A percentile compares a stretch with the other conserved stretches of the same genome.
Evolutionary conservation across 2,329 filamentous ascomycete species (phyloP).

Genomic region (Plenodomus biglobosus): DNA sequence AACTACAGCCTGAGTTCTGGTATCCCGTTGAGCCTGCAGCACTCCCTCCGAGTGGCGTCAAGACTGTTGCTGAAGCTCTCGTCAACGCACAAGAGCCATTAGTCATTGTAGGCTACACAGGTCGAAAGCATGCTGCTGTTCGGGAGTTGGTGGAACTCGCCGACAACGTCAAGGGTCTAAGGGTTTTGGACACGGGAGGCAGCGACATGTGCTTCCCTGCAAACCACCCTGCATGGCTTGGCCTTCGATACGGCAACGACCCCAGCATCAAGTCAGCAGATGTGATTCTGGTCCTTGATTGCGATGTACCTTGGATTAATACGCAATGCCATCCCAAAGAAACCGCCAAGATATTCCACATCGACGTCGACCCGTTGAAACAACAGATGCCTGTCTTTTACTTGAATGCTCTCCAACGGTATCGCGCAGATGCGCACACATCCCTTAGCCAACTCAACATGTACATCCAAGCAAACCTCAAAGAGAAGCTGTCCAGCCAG

Average conservation of each 20-base stretch:
- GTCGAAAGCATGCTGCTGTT: constrained; percentile 66
- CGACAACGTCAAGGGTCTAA: constrained; percentile 65
- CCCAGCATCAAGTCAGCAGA: constrained; percentile 75
- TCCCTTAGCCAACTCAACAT: constrained; percentile 69
- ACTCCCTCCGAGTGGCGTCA: constrained; percentile 57
- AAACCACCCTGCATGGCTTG: constrained; percentile 58
- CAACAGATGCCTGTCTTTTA: constrained; percentile 63
- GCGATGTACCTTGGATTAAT: constrained; percentile 92
- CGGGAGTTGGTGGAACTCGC: constrained; percentile 66
- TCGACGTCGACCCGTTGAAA: constrained; percentile 69
- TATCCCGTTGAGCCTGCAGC: constrained; percentile 68
- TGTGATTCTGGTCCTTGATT: constrained; percentile 81
- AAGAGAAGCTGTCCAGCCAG: constrained; percentile 44
- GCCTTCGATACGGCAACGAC: constrained; percentile 73
- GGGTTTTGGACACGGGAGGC: constrained; percentile 74
- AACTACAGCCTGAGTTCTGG: constrained; percentile 70
- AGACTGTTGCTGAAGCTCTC: constrained; percentile 64
- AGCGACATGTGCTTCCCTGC: constrained; percentile 76
- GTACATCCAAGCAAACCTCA: constrained; percentile 54
- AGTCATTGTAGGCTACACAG: constrained; percentile 70
- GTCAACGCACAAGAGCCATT: constrained; percentile 66
- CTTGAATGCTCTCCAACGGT: constrained; percentile 56
- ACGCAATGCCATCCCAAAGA: constrained; percentile 65
- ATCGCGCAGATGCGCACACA: constrained; percentile 54
- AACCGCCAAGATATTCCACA: constrained; percentile 62